phyloP scores from a whole-genome alignment of 345 rosid genomes.

The Trapa incisa region DNA sequence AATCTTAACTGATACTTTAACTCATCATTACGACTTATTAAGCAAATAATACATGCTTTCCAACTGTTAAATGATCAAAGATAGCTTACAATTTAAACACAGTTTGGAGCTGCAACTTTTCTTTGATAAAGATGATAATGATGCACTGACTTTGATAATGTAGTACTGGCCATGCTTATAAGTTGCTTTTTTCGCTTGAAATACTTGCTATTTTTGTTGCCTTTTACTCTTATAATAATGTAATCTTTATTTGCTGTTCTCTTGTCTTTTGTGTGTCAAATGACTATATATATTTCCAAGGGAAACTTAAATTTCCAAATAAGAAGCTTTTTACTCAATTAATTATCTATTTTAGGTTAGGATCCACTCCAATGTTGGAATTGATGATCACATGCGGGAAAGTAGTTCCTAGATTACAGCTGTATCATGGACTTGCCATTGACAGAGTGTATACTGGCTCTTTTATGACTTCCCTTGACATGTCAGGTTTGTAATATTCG shows the following conservation, averaged over 20 bases:
- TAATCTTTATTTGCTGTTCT: not conserved
- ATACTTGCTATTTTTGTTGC: not conserved
- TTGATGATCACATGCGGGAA: slow-evolving; percentile 90
- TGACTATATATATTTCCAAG: no score
- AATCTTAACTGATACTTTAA: not conserved
- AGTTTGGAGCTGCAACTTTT: not conserved
- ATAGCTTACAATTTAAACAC: not conserved
- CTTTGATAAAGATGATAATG: not conserved
- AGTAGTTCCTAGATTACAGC: slow-evolving; percentile 80
- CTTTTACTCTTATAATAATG: not conserved
- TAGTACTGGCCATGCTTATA: not conserved
- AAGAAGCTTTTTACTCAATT: not conserved
- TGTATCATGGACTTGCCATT: slow-evolving; percentile 91
- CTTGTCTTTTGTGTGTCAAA: not conserved
- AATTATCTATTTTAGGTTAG: slow-evolving; percentile 38
- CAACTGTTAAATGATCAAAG: not conserved
- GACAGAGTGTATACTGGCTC: slow-evolving; percentile 96
- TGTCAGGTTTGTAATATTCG: slow-evolving; percentile 65
- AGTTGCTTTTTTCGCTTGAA: not conserved
- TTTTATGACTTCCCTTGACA: slow-evolving; percentile 96
- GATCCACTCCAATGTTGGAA: slow-evolving; percentile 90
- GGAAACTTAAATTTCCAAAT: no score
- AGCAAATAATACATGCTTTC: not conserved
- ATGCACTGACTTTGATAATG: not conserved
- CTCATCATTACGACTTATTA: not conserved